Base-by-base conservation (phyloP, 306 rosid species). In the Rubus parviflorus region DNA sequence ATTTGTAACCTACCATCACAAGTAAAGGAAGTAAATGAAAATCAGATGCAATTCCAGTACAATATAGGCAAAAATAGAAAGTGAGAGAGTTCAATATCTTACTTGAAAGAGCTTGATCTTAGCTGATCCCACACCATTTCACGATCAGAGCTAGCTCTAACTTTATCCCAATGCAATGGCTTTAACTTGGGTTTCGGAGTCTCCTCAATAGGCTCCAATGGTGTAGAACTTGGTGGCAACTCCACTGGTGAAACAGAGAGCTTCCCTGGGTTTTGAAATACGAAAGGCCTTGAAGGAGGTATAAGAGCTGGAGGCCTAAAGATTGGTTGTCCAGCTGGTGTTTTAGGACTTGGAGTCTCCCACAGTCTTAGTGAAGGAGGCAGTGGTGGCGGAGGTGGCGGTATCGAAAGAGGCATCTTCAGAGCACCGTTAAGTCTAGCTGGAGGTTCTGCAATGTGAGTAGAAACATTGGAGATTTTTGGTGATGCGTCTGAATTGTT, bases 101-200 rank as follows among this genome's bases (percentile, higher is more conserved):
- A 95, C 99, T 91, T 90, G 48, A 95, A 95, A 64, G 99, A 95
- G 86, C 97, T 95, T 30, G 97, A 86, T 88, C 91, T 83, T 82
- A 92, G 86, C 58, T 95, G 99, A 89, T 95, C 99, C 99, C 99
- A 95, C 84, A 91, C 99, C 99, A 88, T 95, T 80, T 88, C 99
- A 47, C 97, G 92, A 78, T 91, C 96, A 35, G 99, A 95, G 77
- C 96, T 95, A 0, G 99, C 97, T 85, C 97, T 90, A 43, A 95
- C 99, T 89, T 95, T 95, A 67, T 95, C 99, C 99, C 99, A 95
- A 82, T 95, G 99, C 57, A 95, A 84, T 3, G 97, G 96, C 90
- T 95, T 95, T 82, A 95, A 79, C 87, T 88, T 95, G 3, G 92
- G 97, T 41, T 95, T 95, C 3, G 86, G 84, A 49, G 54, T 80